phyloP scores from a whole-genome alignment of 2,329 filamentous ascomycete species.

The Aspergillus eucalypticola region DNA sequence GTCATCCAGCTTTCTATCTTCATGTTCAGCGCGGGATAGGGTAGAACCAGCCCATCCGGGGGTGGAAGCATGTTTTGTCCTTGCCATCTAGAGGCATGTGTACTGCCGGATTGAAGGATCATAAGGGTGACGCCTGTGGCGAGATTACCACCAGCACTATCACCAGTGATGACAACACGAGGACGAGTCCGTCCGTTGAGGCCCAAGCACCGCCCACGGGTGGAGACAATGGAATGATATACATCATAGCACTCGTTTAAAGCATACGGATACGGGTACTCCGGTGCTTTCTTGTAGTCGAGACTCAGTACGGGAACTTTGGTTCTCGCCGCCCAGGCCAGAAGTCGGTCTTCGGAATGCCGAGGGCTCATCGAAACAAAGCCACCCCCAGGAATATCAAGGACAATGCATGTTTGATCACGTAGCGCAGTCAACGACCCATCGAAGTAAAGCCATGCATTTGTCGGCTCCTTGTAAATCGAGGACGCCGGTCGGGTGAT shows the following conservation, averaged over 20 bases:
- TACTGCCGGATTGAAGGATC: slow-evolving; percentile 74
- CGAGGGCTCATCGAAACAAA: slow-evolving; percentile 98
- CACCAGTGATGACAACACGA: slow-evolving; percentile 71
- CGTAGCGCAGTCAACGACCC: slow-evolving; percentile 77
- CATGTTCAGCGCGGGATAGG: slow-evolving; percentile 92
- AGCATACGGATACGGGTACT: slow-evolving; percentile 81
- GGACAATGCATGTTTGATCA: slow-evolving; percentile 72
- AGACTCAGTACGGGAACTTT: slow-evolving; percentile 87
- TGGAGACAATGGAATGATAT: slow-evolving; percentile 72
- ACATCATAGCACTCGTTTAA: slow-evolving; percentile 87
- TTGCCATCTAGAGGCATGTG: slow-evolving; percentile 57
- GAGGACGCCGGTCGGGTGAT: slow-evolving; percentile 80
- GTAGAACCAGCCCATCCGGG: slow-evolving; percentile 78
- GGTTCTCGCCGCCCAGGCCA: slow-evolving; percentile 87
- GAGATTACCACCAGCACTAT: slow-evolving; percentile 81
- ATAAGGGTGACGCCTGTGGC: slow-evolving; percentile 81
- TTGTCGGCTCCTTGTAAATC: slow-evolving; percentile 78
- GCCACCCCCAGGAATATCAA: slow-evolving; percentile 91
- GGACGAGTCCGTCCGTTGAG: slow-evolving; percentile 67
- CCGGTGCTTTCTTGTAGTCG: slow-evolving; percentile 86
- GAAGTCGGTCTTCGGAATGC: slow-evolving; percentile 88
- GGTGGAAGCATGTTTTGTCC: slow-evolving; percentile 64
- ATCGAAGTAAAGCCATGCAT: slow-evolving; percentile 92
- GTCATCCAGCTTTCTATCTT: slow-evolving; percentile 99
- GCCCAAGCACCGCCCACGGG: slow-evolving; percentile 72